phyloP scores from a whole-genome alignment of 208 protist species.

The Zelonia costaricensis region DNA sequence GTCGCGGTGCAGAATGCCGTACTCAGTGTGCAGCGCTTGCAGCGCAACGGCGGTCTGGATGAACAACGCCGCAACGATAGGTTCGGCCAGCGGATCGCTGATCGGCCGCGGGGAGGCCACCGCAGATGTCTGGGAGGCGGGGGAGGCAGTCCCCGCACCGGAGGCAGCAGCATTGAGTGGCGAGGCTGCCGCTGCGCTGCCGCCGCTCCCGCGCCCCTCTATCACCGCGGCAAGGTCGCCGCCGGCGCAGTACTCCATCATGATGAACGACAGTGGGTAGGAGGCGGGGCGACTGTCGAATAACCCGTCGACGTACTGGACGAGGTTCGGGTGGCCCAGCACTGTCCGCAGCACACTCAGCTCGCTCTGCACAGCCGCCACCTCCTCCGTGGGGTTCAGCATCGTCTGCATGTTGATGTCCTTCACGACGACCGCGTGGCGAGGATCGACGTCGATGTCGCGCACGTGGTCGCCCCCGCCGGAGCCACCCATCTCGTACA shows the following conservation, averaged over 20 bases:
- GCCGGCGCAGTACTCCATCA: conserved; percentile 82
- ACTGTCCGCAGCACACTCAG: conserved; percentile 46
- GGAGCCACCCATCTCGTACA: conserved; percentile 38
- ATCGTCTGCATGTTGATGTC: conserved; percentile 83
- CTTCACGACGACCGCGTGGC: conserved; percentile 63
- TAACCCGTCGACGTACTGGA: conserved; percentile 57
- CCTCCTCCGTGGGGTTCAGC: conserved; percentile 52
- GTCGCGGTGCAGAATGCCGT: conserved; percentile 82
- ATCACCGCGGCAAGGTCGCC: conserved; percentile 62
- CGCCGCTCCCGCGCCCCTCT: conserved; percentile 16
- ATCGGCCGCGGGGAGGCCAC: not conserved
- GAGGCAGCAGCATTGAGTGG: too few species aligned
- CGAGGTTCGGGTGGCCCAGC: conserved; percentile 59
- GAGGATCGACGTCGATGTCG: not conserved
- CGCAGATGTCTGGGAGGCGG: not conserved
- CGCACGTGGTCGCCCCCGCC: not conserved
- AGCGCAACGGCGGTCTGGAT: conserved; percentile 70
- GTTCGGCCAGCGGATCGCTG: conserved; percentile 30
- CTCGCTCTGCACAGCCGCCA: conserved; percentile 59
- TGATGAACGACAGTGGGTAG: conserved; percentile 63
- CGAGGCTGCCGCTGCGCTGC: not conserved
- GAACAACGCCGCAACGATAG: conserved; percentile 56
- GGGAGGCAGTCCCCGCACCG: not conserved
- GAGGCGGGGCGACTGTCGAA: conserved; percentile 29
- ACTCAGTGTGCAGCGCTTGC: conserved; percentile 69